Percentiles rank a stretch among this genome's conserved stretches.
phyloP scores from a whole-genome alignment of 257 asterid genomes.

The Solanum piurae region DNA sequence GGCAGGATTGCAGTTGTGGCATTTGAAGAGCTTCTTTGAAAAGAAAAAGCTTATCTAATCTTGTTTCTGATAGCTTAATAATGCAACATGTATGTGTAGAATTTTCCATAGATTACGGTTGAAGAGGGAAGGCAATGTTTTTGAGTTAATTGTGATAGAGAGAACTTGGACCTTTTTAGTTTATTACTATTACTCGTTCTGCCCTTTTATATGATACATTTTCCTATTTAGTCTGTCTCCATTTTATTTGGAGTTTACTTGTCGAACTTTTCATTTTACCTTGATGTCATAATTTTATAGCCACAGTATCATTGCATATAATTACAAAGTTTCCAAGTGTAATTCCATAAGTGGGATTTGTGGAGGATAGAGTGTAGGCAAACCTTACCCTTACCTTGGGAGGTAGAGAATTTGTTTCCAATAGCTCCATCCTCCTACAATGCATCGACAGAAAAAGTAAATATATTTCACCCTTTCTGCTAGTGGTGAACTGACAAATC shows the following conservation, averaged over 20 bases:
- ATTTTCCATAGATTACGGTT: not conserved
- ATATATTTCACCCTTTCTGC: not conserved
- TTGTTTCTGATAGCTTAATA: not conserved
- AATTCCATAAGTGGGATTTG: not conserved
- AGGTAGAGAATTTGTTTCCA: not conserved
- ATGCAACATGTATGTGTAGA: conserved; percentile 1
- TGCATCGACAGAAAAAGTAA: not conserved
- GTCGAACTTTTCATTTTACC: not conserved
- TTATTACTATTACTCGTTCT: not conserved
- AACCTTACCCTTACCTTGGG: not conserved
- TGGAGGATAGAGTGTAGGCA: not conserved
- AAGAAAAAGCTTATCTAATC: conserved; percentile 79
- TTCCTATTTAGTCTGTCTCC: not conserved
- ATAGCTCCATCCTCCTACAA: not conserved
- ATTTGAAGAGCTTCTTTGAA: conserved; percentile 69
- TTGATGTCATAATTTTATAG: not conserved
- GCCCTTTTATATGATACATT: not conserved
- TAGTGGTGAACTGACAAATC: not conserved
- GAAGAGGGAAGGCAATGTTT: not conserved
- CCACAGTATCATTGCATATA: not conserved
- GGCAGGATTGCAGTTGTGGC: conserved; percentile 70
- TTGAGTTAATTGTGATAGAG: not conserved
- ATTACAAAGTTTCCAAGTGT: not conserved
- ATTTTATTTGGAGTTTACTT: not conserved
- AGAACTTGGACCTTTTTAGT: not conserved